A percentile compares a stretch with the other conserved stretches of the same genome.
Conservation (phyloP, 192 early-diverging fungal genomes). For the Tieghemiomyces parasiticus region DNA sequence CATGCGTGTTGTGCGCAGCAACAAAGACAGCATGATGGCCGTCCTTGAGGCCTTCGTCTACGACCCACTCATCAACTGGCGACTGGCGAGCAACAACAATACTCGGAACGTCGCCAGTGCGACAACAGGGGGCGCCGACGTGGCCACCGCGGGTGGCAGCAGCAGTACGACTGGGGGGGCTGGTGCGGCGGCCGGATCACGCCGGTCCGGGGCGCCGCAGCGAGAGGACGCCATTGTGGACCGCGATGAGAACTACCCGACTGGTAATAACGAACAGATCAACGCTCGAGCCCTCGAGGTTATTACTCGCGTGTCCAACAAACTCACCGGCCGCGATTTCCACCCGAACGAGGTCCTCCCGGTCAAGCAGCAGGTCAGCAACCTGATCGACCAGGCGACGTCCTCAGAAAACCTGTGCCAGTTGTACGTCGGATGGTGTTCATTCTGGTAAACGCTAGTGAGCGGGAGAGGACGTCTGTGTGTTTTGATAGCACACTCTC, state of each 20-base stretch:
- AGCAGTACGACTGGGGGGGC: neutral
- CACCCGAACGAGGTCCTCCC: conserved; percentile 61
- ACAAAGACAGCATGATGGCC: conserved; percentile 96
- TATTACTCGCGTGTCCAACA: conserved; percentile 82
- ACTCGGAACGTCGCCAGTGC: neutral
- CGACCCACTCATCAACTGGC: conserved; percentile 89
- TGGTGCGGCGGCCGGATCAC: conserved; percentile 13
- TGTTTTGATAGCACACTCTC: too few relatives aligned
- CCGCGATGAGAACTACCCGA: conserved; percentile 5
- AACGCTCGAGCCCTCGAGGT: conserved; percentile 72
- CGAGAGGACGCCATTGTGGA: neutral
- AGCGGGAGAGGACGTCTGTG: too few relatives aligned
- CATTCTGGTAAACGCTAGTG: conserved; percentile 30
- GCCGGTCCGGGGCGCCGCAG: conserved; percentile 12
- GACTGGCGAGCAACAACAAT: conserved; percentile 36
- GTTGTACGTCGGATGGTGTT: conserved; percentile 47
- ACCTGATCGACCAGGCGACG: conserved; percentile 77
- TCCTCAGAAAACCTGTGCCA: conserved; percentile 82
- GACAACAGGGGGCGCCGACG: neutral
- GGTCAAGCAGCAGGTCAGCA: conserved; percentile 74
- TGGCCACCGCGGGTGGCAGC: neutral
- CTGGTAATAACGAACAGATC: neutral
- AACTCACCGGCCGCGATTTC: conserved; percentile 89
- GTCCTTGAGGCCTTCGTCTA: conserved; percentile 96
- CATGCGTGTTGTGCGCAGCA: conserved; percentile 85